Evolutionary conservation across 1,284 basidiomycete genomes (phyloP).

Genomic region (Takashimella tepidaria): DNA sequence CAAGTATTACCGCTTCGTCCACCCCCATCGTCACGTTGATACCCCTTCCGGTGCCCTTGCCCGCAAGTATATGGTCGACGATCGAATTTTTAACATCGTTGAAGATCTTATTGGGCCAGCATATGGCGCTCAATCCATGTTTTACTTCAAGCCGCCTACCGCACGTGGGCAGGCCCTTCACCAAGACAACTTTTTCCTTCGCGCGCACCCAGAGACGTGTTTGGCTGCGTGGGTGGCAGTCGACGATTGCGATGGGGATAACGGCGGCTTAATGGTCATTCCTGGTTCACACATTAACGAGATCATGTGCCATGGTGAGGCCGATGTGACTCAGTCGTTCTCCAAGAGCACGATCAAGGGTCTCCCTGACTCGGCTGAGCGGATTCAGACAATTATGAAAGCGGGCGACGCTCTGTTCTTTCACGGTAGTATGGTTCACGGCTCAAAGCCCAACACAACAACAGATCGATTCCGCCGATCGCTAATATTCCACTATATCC

Average conservation of each 20-base stretch:
- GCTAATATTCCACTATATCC: constrained; percentile 8
- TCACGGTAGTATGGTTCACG: constrained; percentile 11
- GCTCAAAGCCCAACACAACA: constrained; percentile 8
- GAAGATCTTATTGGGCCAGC: constrained; percentile 3
- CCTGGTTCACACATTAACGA: constrained; percentile 11
- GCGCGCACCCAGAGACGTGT: constrained; percentile 11
- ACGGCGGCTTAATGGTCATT: constrained; percentile 11
- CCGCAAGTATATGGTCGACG: constrained; percentile 1
- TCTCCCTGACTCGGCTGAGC: neutral
- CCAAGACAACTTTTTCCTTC: constrained; percentile 12
- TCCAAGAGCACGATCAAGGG: neutral
- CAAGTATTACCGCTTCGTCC: constrained; percentile 7
- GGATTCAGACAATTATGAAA: constrained; percentile 5
- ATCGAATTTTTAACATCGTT: constrained; percentile 3
- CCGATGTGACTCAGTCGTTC: constrained; percentile 2
- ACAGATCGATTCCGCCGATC: constrained; percentile 8
- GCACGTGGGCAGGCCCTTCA: constrained; percentile 15
- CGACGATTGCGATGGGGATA: constrained; percentile 8
- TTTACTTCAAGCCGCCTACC: constrained; percentile 15
- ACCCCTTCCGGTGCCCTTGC: constrained; percentile 4
- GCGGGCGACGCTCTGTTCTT: constrained; percentile 14
- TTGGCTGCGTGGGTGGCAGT: constrained; percentile 13
- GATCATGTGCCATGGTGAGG: constrained; percentile 5
- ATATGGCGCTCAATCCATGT: constrained; percentile 13
- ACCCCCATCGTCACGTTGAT: constrained; percentile 8